Base-by-base conservation (phyloP, 192 early-diverging fungal genomes). In the Backusella sp. region DNA sequence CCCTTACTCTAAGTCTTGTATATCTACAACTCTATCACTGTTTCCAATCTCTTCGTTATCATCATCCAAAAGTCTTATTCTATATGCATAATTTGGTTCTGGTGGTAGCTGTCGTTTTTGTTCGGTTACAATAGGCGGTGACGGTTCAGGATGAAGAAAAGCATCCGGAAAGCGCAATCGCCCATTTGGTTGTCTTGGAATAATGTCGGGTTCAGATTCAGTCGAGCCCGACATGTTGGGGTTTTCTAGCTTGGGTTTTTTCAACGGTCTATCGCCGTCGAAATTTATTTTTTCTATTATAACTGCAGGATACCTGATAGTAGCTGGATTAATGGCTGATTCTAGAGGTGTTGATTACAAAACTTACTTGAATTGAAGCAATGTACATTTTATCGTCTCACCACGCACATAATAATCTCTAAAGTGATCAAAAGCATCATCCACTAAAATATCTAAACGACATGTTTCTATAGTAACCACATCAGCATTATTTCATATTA, bases 361-460 rank as follows among this genome's bases (percentile, higher is more conserved):
- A 28, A n/a, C 77, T 74, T 74, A 79, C 77, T 74, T 75, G 35
- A 75, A 66, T 26, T 75, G 73, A 6, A 77, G 82, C 73, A 84
- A 78, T 35, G 62, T 36, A 21, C 83, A 84, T 70, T 85, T 76
- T 62, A 92, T 83, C 41, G 76, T 52, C 69, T 94, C 92, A 59
- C 84, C 86, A 23, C 86, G 39, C 53, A 83, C 88, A 56, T 87
- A 85, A 37, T 83, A 59, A 36, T 62, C 28, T 28, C 26, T 23
- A 28, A 62, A 62, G 26, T 85, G 79, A 32, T 86, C 79, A 74
- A 85, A 88, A 14, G 88, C 80, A 32, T 88, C 84, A 36, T 94
- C 88, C 2, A 90, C 87, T 1, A 93, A 78, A 8, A 72, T 72
- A 73, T 90, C 88, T 8, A 93, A 82, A 49, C 87, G 79, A 17